Base-by-base conservation (phyloP, 352 stramenopile genomes). In the Phytopythium chamaehyphon region DNA sequence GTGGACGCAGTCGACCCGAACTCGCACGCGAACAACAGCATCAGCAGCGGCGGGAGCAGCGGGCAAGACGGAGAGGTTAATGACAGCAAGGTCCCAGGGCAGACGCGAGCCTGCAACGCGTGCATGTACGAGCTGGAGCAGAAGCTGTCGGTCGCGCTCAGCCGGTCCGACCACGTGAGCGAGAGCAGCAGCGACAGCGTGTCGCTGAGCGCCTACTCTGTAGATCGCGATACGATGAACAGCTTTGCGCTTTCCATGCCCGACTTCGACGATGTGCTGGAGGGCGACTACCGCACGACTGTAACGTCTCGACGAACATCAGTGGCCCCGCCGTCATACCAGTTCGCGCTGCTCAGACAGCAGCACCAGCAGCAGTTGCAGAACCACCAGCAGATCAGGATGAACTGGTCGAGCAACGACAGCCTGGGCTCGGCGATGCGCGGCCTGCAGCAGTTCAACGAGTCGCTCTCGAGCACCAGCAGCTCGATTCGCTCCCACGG, bases 391-490 rank as follows among this genome's bases (percentile, higher is more conserved):
- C 38, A 59, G 5, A 50, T 55, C 9, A 54, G 58, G 23, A 73
- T 73, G 21, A 56, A 73, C 44, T 50, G 44, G 44, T 39, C 44
- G n/a, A 50, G 44, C 44, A 4, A 22, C 26, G 44, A 50, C 26
- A 39, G 24, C 10, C 44, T 50, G 7, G 16, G 26, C 44, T 26
- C 44, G 3, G 44, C 44, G n/a, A 50, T 50, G 44, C 44, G 44
- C 44, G 44, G 44, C 1, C 26, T 50, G 11, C 66, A 76, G 37
- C 54, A 73, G 51, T 70, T 61, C 40, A 67, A 70, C 46, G 60
- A 77, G 47, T 85, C 73, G 14, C 77, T 84, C 61, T 87, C 76
- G n/a, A 83, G 69, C 7, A 60, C 61, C 1, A 85, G 73, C 52
- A 87, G 73, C 43, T 74, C 73, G 12, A 77, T 83, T 40, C 2